These are phyloP conservation scores for Moesziomyces antarcticus DNA, from an alignment of 1,284 basidiomycete species.

Conservation along the genomic window DNA sequence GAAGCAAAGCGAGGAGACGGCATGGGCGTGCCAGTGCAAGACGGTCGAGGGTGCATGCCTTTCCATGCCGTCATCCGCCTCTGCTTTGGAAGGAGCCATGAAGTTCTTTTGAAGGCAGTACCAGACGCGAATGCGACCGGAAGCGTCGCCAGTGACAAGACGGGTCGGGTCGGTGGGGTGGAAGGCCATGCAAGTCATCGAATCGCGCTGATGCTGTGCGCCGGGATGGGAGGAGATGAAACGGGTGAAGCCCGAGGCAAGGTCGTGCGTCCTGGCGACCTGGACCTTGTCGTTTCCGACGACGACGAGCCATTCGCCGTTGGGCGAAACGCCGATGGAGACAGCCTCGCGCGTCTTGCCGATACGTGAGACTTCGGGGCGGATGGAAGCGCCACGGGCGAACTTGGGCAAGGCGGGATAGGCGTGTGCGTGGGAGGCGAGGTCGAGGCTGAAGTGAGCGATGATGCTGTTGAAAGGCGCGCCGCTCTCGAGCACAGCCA, in stretches of 20 bases:
- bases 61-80: slow-evolving; percentile 34
- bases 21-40: slow-evolving; percentile 96
- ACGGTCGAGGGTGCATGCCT: slow-evolving; percentile 78
- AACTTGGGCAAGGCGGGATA: slow-evolving; percentile 27
- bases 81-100: slow-evolving; percentile 47
- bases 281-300: slow-evolving; percentile 84
- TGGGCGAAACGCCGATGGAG: slow-evolving; percentile 77
- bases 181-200: slow-evolving; percentile 85
- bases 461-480: slow-evolving; percentile 52
- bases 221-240: slow-evolving; percentile 72
- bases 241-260: slow-evolving; percentile 75
- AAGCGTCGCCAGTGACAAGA: slow-evolving; percentile 91
- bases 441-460: slow-evolving; percentile 47
- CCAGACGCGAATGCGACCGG: slow-evolving; percentile 89
- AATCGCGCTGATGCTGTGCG: slow-evolving; percentile 27
- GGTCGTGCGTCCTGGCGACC: slow-evolving; percentile 69
- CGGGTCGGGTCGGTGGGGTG: slow-evolving; percentile 86
- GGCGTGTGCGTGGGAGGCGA: slow-evolving; percentile 8
- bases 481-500: slow-evolving; percentile 25
- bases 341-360: slow-evolving; percentile 68
- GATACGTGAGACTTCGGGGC: slow-evolving; percentile 71
- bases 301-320: slow-evolving; percentile 84
- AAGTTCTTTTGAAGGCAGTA: slow-evolving; percentile 76
- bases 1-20: slow-evolving; percentile 88
- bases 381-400: slow-evolving; percentile 31